Conservation (phyloP, 306 rosid species). For the Fragaria vesca region DNA sequence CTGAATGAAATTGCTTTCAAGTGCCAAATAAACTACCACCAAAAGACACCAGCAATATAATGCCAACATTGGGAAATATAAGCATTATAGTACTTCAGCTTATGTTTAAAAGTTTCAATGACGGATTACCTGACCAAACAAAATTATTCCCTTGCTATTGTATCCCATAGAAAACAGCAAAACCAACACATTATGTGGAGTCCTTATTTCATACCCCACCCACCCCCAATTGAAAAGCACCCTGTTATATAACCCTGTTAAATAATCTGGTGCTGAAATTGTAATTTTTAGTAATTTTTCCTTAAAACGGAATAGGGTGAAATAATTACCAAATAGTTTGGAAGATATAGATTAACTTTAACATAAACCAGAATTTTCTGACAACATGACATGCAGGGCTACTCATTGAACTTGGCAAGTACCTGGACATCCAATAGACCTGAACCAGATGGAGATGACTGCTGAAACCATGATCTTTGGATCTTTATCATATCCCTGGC, state of each 20-base stretch:
- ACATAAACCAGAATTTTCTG: neutral
- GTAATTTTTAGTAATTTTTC: neutral
- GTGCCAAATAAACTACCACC: neutral
- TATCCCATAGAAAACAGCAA: neutral
- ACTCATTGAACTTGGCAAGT: conserved; percentile 27
- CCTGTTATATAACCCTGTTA: neutral
- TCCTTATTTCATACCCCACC: neutral
- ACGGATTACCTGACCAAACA: neutral
- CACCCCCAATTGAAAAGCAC: neutral
- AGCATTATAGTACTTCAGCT: neutral
- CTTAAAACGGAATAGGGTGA: neutral
- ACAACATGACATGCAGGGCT: conserved; percentile 2
- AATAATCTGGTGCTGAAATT: neutral
- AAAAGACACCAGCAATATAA: neutral
- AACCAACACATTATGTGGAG: neutral
- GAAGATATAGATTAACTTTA: neutral
- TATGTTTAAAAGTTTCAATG: neutral
- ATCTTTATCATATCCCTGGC: conserved; percentile 52
- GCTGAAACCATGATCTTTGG: conserved; percentile 43
- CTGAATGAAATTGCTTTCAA: neutral
- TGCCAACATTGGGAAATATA: neutral
- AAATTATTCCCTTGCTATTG: neutral
- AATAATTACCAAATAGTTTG: neutral
- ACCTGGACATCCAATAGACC: conserved; percentile 63
- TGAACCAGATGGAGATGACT: conserved; percentile 45